A percentile compares a stretch with the other conserved stretches of the same genome.
These are phyloP conservation scores for Eurotiales sp. DNA, from an alignment of 2,329 filamentous ascomycete species.

Conservation along the genomic window DNA sequence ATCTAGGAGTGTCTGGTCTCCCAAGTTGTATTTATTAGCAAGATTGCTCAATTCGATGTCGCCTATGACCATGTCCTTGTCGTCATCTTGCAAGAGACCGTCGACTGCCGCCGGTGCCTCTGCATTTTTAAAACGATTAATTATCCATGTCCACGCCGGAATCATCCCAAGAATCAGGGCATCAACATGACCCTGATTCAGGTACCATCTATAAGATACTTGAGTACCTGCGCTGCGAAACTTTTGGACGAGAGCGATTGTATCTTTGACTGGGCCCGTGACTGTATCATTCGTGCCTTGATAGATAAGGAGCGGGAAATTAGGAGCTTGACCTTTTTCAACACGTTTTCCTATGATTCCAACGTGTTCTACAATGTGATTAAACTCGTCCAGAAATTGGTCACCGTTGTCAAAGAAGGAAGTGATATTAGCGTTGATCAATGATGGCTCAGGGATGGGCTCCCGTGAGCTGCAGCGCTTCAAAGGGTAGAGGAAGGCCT, in stretches of 20 bases:
- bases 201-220: not conserved
- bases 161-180: too few species aligned
- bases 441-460: not conserved
- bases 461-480: not conserved
- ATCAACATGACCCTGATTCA: too few species aligned
- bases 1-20: too few species aligned
- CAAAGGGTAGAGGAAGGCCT: not conserved
- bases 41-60: too few species aligned
- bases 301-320: not conserved
- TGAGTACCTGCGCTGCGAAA: not conserved
- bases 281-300: not conserved
- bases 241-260: not conserved
- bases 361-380: not conserved
- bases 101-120: too few species aligned
- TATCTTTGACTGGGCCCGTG: not conserved
- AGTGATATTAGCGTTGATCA: not conserved
- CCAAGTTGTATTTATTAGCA: too few species aligned
- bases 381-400: not conserved
- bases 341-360: not conserved
- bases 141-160: too few species aligned
- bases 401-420: not conserved
- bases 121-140: too few species aligned
- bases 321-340: not conserved
- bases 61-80: too few species aligned
- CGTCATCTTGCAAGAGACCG: too few species aligned